These are phyloP conservation scores for Amphichorda felina DNA, from an alignment of 2,329 filamentous ascomycete genomes.

Conservation along the genomic window DNA sequence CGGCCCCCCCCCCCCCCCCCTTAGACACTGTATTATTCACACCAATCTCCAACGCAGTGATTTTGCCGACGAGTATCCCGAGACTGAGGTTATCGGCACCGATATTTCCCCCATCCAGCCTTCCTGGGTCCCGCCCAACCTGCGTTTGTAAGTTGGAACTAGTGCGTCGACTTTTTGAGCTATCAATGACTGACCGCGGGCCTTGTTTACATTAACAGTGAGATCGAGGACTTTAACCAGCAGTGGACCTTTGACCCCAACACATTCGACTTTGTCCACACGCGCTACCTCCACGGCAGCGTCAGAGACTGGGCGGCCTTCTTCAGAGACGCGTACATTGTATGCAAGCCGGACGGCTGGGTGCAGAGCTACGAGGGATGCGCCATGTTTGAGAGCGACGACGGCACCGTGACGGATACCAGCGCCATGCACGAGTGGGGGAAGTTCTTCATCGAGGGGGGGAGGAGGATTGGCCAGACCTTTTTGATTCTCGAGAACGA, in stretches of 20 bases:
- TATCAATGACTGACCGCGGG: no score
- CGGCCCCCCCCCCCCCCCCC: no score
- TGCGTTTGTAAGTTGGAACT: slow-evolving; percentile 17
- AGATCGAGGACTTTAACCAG: slow-evolving; percentile 18
- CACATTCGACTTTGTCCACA: slow-evolving; percentile 48
- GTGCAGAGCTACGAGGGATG: slow-evolving; percentile 15
- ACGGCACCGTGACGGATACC: slow-evolving; percentile 6
- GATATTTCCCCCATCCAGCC: slow-evolving; percentile 23
- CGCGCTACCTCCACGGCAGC: slow-evolving; percentile 41
- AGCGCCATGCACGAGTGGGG: slow-evolving; percentile 16
- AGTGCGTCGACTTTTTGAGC: no score
- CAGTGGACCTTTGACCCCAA: slow-evolving; percentile 31
- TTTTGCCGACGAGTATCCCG: slow-evolving; percentile 16
- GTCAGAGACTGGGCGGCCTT: slow-evolving; percentile 44
- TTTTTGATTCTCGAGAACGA: slow-evolving; percentile 10
- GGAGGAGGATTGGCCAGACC: slow-evolving; percentile 13
- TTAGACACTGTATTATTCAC: no score
- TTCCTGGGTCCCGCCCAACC: slow-evolving; percentile 15
- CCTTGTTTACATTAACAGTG: slow-evolving; percentile 5
- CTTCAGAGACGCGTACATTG: slow-evolving; percentile 34
- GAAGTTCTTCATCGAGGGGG: slow-evolving; percentile 12
- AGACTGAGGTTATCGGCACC: slow-evolving; percentile 16
- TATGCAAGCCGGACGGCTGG: slow-evolving; percentile 30
- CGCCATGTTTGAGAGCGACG: slow-evolving; percentile 7
- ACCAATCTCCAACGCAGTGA: no score